Percentiles rank a stretch among this genome's conserved stretches.
phyloP scores from a whole-genome alignment of 148 eudicot species.

The Camellia granthamiana region DNA sequence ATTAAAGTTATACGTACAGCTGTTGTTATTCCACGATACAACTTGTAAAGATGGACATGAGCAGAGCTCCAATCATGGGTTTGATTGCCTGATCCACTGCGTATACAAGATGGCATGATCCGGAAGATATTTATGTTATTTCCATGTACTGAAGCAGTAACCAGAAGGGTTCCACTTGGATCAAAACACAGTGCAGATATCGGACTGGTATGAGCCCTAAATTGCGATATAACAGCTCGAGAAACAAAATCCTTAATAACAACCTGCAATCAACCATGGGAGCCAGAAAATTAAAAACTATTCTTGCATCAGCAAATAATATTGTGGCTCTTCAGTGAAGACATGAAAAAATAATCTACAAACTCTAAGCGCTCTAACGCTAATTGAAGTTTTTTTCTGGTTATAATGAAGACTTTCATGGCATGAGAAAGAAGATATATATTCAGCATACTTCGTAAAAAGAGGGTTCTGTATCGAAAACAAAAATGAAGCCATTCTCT shows the following conservation, averaged over 20 bases:
- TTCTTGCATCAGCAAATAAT: not conserved
- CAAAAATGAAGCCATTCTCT: too few species aligned
- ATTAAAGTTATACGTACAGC: slow-evolving; percentile 25
- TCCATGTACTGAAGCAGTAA: slow-evolving; percentile 48
- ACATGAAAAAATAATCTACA: not conserved
- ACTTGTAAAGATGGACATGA: slow-evolving; percentile 45
- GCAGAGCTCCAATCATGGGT: slow-evolving; percentile 36
- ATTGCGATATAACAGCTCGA: slow-evolving; percentile 39
- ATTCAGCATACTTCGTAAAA: too few species aligned
- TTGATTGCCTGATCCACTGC: slow-evolving; percentile 25
- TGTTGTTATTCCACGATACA: slow-evolving; percentile 42
- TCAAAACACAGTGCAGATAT: slow-evolving; percentile 47
- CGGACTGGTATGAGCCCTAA: slow-evolving; percentile 44
- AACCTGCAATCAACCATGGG: slow-evolving; percentile 28
- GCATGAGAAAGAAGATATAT: too few species aligned
- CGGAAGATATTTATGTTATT: slow-evolving; percentile 45
- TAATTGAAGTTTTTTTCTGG: too few species aligned
- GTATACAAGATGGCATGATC: slow-evolving; percentile 30
- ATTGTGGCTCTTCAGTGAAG: not conserved
- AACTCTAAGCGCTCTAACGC: not conserved
- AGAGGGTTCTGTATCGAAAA: too few species aligned
- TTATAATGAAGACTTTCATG: too few species aligned
- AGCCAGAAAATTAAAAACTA: not conserved
- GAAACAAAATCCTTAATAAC: slow-evolving; percentile 36
- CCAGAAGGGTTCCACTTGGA: slow-evolving; percentile 50